These are phyloP conservation scores for Phytophthora pisi DNA, from an alignment of 352 stramenopile genomes.

Conservation along the genomic window DNA sequence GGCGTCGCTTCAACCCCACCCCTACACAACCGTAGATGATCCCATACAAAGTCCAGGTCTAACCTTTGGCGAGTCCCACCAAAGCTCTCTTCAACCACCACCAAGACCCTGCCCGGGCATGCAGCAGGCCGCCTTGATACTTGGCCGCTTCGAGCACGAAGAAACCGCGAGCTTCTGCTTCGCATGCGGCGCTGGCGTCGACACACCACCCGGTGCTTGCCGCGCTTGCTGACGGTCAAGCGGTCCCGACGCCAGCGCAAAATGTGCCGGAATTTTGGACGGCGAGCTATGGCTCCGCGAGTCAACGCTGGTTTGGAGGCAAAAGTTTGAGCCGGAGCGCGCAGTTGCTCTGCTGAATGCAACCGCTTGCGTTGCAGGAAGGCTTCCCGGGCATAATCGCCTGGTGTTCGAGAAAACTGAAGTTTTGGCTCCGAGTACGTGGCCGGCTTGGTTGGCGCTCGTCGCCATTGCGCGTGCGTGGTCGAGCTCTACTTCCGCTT, in stretches of 20 bases:
- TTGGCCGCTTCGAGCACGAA: conserved; percentile 2
- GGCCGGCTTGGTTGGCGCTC: not conserved
- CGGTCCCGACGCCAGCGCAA: not conserved
- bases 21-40: conserved; percentile 41
- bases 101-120: not conserved
- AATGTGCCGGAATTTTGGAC: not conserved
- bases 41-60: conserved; percentile 24
- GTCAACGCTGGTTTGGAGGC: not conserved
- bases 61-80: conserved; percentile 23
- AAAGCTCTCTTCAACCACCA: conserved; percentile 36
- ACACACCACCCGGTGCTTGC: conserved; percentile 14
- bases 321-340: not conserved
- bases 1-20: conserved; percentile 36
- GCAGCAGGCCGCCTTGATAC: not conserved
- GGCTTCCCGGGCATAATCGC: conserved; percentile 6
- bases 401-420: conserved; percentile 9
- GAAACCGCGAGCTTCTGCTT: conserved; percentile 7
- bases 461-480: no score
- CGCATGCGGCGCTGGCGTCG: conserved; percentile 1
- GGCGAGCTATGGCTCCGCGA: not conserved
- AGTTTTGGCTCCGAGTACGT: conserved; percentile 15
- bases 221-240: conserved; percentile 8
- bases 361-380: conserved; percentile 12
- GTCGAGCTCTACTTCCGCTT: conserved; percentile 9
- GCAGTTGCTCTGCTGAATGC: conserved; percentile 2